phyloP scores from a whole-genome alignment of 768 basidiomycete genomes.

The Mycena albidolilacea region DNA sequence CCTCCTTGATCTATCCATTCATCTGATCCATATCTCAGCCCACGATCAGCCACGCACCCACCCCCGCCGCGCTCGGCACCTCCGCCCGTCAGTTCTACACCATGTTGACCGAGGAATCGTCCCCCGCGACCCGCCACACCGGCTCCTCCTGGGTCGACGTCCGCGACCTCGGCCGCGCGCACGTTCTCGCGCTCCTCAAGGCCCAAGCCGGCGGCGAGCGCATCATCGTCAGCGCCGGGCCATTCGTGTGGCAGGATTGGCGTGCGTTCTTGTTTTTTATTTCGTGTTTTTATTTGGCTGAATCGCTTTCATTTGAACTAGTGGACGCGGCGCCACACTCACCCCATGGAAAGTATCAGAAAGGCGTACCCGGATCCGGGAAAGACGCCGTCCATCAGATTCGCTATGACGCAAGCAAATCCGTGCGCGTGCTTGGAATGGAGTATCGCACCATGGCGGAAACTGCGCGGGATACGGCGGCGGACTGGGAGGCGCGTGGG shows the following conservation, averaged over 20 bases:
- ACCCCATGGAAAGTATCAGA: slow-evolving; percentile 1
- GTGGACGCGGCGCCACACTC: slow-evolving; percentile 32
- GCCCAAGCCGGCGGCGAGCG: slow-evolving; percentile 67
- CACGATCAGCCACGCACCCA: slow-evolving; percentile 51
- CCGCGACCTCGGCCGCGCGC: slow-evolving; percentile 31
- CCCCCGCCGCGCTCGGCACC: slow-evolving; percentile 50
- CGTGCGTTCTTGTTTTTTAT: slow-evolving; percentile 17
- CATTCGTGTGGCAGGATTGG: slow-evolving; percentile 38
- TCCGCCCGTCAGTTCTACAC: slow-evolving; percentile 49
- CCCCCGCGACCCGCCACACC: slow-evolving; percentile 7
- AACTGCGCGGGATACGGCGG: slow-evolving; percentile 49
- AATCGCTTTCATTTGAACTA: neutral
- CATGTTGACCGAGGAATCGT: slow-evolving; percentile 1
- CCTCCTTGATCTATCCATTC: no score
- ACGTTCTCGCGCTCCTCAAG: slow-evolving; percentile 37
- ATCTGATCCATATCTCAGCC: slow-evolving; percentile 46
- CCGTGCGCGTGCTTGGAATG: slow-evolving; percentile 49
- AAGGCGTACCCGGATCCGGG: slow-evolving; percentile 20
- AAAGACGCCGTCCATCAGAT: slow-evolving; percentile 38
- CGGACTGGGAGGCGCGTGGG: slow-evolving; percentile 50
- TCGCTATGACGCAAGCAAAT: slow-evolving; percentile 47
- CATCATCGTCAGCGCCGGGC: slow-evolving; percentile 61
- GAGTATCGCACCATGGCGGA: slow-evolving; percentile 49
- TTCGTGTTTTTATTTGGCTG: neutral
- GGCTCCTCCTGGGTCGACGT: slow-evolving; percentile 30